phyloP scores from a whole-genome alignment of 768 basidiomycete genomes.

The Termitomyces bulborhizus region DNA sequence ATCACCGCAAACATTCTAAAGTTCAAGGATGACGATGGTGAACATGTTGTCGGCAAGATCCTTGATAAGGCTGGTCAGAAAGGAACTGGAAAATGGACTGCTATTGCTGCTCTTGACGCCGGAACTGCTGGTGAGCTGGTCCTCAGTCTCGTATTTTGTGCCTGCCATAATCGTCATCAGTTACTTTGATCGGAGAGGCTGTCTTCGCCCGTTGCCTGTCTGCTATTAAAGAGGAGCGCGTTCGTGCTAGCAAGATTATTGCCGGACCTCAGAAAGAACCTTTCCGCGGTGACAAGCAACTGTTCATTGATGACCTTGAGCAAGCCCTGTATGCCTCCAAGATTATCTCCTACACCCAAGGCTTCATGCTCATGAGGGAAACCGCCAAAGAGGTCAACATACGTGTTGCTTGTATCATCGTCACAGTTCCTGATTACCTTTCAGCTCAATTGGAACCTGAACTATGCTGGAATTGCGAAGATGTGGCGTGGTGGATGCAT shows the following conservation, averaged over 20 bases:
- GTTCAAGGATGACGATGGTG: conserved; percentile 95
- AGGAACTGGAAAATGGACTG: conserved; percentile 99
- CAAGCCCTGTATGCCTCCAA: conserved; percentile 99
- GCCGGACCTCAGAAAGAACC: conserved; percentile 86
- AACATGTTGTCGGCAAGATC: conserved; percentile 88
- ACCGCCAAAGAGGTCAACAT: conserved; percentile 81
- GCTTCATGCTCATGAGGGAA: conserved; percentile 99
- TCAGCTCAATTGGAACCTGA: conserved; percentile 82
- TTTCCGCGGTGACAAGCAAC: conserved; percentile 97
- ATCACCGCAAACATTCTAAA: conserved; percentile 96
- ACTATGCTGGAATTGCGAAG: conserved; percentile 94
- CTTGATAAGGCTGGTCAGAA: conserved; percentile 97
- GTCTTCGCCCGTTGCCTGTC: conserved; percentile 99
- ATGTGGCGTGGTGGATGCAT: conserved; percentile 99
- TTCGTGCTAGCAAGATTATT: conserved; percentile 86
- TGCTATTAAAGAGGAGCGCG: conserved; percentile 93
- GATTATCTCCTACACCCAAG: conserved; percentile 99
- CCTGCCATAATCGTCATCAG: conserved; percentile 32
- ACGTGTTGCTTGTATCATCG: background rate
- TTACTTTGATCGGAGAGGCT: conserved; percentile 98
- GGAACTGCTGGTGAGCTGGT: conserved; percentile 66
- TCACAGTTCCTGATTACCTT: background rate
- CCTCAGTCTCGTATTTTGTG: conserved; percentile 2
- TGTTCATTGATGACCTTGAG: conserved; percentile 98
- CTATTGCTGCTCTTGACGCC: conserved; percentile 91